A percentile compares a stretch with the other conserved stretches of the same genome.
Evolutionary conservation across 371 early-diverging fungal genomes (phyloP).

Genomic region (Apophysomyces sp.): DNA sequence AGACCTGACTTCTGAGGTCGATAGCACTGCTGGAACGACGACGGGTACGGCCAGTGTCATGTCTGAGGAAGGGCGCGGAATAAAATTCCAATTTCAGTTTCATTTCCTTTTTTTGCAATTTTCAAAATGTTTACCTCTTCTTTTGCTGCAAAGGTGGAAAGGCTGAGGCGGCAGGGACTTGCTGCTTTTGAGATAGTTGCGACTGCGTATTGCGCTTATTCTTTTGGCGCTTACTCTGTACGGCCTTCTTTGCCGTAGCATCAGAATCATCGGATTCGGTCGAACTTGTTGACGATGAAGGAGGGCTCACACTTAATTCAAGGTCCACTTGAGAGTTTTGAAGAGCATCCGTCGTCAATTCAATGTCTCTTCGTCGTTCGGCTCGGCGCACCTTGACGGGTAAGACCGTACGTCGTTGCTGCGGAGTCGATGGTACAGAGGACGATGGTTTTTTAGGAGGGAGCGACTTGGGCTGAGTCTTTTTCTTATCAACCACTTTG

Average conservation of each 20-base stretch:
- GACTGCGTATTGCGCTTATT: constrained; percentile 1
- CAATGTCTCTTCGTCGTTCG: constrained; percentile 14
- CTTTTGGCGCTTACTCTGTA: constrained; percentile 1
- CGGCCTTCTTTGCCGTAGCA: constrained; percentile 4
- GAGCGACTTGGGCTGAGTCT: not conserved
- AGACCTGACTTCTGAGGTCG: constrained; percentile 35
- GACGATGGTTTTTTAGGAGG: constrained; percentile 4
- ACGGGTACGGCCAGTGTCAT: constrained; percentile 1
- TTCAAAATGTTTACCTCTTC: not conserved
- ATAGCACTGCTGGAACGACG: constrained; percentile 8
- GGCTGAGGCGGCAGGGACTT: constrained; percentile 1
- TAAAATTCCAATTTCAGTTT: not conserved
- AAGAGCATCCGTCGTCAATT: constrained; percentile 12
- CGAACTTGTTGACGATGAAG: not conserved
- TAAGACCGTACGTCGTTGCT: constrained; percentile 6
- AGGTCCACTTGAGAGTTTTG: constrained; percentile 6
- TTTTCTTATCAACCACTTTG: constrained; percentile 4
- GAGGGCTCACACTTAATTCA: not conserved
- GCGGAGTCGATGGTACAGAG: constrained; percentile 3
- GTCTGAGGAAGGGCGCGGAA: not conserved
- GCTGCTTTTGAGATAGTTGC: not conserved
- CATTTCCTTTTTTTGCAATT: not conserved
- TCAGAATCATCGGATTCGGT: constrained; percentile 8
- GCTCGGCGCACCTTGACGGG: constrained; percentile 17
- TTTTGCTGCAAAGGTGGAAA: not conserved